Base-by-base conservation (phyloP, 2,329 filamentous ascomycete genomes). In the Diplodia sapinea region DNA sequence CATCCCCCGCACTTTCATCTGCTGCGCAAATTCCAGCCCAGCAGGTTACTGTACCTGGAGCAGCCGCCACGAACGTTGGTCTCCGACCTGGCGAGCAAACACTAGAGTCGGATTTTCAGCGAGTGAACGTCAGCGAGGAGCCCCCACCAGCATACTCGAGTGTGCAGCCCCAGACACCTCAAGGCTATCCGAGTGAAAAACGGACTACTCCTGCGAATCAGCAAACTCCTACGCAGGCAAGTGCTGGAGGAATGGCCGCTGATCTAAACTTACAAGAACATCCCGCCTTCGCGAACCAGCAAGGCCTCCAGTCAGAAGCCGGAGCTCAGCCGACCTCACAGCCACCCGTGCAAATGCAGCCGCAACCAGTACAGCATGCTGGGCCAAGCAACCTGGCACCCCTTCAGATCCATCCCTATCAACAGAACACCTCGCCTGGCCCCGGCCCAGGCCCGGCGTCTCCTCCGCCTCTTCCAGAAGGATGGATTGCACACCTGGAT, bases 401-500 rank as follows among this genome's bases (percentile, higher is more conserved):
- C 70, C 76, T 85, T 75, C 77, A 82, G 52, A 66, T 77, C 71
- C 75, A 77, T 36, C 66, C 57, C 17, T 29, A 65, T 33, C 76
- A 79, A 68, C 65, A 69, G 55, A 74, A 72, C 69, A 70, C 76
- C 74, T 70, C 74, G 73, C 61, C 69, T 71, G 59, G 74, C 73
- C 80, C 70, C 74, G 82, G 72, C 56, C 81, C 87, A 29, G 87
- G 90, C 0, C 92, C 92, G 36, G 88, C 90, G 31, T 96, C 93
- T 17, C 95, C 95, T 38, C 95, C 95, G 26, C 95, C 94, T 2
- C 85, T 99, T 17, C 95, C 95, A 6, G 95, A 99, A 81, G 95
- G 95, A 40, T 99, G 95, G 95, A 98, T 99, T 74, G 93, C 95
- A 23, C 95, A 98, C 78, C 85, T 98, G 4, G 95, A 99, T 77